These are phyloP conservation scores for Symbiodinium natans DNA, from an alignment of 73 alveolate species.

Conservation along the genomic window DNA sequence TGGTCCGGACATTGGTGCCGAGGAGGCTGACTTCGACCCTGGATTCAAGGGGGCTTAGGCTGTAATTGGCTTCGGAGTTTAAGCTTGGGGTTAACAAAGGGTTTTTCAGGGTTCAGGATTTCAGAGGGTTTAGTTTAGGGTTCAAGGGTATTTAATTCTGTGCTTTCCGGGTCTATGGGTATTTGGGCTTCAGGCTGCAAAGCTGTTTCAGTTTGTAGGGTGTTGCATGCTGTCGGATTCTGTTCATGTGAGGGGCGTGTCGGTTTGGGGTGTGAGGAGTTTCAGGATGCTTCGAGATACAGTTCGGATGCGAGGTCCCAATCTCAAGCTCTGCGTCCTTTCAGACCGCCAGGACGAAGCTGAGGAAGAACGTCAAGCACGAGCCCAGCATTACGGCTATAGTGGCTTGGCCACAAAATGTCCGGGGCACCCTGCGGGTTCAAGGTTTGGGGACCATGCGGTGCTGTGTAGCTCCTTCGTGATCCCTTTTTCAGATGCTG, in stretches of 20 bases:
- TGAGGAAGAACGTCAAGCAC: not conserved
- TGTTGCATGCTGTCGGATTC: too few relatives aligned
- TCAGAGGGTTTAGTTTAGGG: not conserved
- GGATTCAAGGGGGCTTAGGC: not conserved
- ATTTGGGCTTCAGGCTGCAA: not conserved
- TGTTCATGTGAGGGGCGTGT: too few relatives aligned
- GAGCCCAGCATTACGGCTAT: slow-evolving; percentile 6
- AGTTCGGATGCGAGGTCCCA: too few relatives aligned
- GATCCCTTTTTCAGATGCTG: not conserved
- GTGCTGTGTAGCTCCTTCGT: too few relatives aligned
- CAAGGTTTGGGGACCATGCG: not conserved
- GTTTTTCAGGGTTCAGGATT: not conserved
- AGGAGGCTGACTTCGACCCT: not conserved
- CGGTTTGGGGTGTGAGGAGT: too few relatives aligned
- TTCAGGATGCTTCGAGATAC: too few relatives aligned
- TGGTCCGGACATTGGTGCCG: slow-evolving; percentile 3
- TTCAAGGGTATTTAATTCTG: not conserved
- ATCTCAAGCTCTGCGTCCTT: too few relatives aligned
- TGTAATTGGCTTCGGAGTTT: not conserved
- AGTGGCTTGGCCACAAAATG: not conserved
- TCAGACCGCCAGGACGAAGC: not conserved
- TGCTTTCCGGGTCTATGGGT: not conserved
- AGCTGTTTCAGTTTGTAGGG: too few relatives aligned
- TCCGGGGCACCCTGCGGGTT: not conserved
- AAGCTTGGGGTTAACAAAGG: not conserved